Percentiles rank a stretch among this genome's conserved stretches.
These are phyloP conservation scores for Backusella westeae DNA, from an alignment of 192 early-diverging fungal genomes.

Conservation along the genomic window DNA sequence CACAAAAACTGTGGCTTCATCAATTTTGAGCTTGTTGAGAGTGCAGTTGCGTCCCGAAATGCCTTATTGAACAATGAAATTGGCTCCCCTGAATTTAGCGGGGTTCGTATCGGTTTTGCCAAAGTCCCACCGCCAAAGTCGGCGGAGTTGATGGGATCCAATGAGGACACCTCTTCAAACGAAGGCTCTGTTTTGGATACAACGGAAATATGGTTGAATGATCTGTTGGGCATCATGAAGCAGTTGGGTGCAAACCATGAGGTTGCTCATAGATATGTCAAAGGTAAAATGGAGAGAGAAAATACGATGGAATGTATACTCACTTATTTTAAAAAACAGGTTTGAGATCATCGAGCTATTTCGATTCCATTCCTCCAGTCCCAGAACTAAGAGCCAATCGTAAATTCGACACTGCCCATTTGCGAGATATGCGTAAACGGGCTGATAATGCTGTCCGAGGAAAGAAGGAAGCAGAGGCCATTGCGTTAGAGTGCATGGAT, in stretches of 20 bases:
- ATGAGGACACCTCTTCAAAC: constrained; percentile 6
- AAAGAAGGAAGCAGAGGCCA: constrained; percentile 66
- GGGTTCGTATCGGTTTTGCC: constrained; percentile 87
- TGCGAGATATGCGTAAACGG: constrained; percentile 83
- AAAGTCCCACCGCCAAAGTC: constrained; percentile 71
- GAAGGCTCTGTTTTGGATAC: background rate
- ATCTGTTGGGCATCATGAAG: constrained; percentile 1
- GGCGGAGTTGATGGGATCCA: constrained; percentile 3
- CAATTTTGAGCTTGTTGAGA: constrained; percentile 85
- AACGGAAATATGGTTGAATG: background rate
- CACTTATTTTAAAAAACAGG: no score
- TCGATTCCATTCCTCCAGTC: constrained; percentile 37
- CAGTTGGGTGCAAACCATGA: background rate
- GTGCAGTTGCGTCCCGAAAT: constrained; percentile 84
- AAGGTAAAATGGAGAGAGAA: background rate
- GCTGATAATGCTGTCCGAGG: constrained; percentile 59
- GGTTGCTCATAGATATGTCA: background rate
- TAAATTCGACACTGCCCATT: constrained; percentile 68
- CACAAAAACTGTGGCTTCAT: constrained; percentile 97
- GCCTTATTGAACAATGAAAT: constrained; percentile 85
- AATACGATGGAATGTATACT: no score
- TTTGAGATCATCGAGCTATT: background rate
- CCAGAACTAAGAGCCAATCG: constrained; percentile 24
- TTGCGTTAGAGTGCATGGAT: constrained; percentile 76
- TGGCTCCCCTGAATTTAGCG: constrained; percentile 55